phyloP scores from a whole-genome alignment of 345 rosid species.

The Syzygium jambos region DNA sequence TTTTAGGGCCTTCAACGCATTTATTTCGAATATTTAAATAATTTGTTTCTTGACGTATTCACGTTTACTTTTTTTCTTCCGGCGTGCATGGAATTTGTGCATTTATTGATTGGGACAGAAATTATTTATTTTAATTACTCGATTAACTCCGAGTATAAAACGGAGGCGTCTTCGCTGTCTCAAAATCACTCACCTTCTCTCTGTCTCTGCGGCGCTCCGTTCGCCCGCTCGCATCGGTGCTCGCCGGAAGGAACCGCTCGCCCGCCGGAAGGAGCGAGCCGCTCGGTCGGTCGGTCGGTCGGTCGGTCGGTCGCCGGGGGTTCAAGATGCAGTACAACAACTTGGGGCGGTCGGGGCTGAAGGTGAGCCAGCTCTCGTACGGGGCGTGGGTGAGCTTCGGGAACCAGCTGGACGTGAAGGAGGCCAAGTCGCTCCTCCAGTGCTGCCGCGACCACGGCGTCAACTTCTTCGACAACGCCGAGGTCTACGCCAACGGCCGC shows the following conservation, averaged over 20 bases:
- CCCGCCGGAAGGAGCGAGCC: too few species aligned
- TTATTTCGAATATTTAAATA: too few species aligned
- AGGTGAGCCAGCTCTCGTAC: constrained; percentile 84
- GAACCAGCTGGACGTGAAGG: constrained; percentile 94
- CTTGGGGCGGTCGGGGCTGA: constrained; percentile 81
- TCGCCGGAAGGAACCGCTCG: neutral
- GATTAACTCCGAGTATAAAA: neutral
- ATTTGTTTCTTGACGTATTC: too few species aligned
- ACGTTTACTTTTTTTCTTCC: too few species aligned
- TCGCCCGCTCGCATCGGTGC: neutral
- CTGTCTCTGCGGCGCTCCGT: neutral
- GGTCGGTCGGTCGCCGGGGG: neutral
- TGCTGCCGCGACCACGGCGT: constrained; percentile 91
- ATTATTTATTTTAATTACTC: too few species aligned
- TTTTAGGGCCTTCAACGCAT: too few species aligned
- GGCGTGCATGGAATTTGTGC: too few species aligned
- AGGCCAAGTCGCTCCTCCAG: constrained; percentile 83
- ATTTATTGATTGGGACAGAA: too few species aligned
- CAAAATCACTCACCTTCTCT: neutral
- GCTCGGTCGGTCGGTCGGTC: neutral
- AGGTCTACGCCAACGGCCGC: constrained; percentile 93
- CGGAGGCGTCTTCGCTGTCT: neutral
- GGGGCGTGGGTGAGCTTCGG: constrained; percentile 98
- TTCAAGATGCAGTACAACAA: constrained; percentile 78
- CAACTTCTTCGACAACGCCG: constrained; percentile 98